These are phyloP conservation scores for Ceratocystis colombiana DNA, from an alignment of 2,329 filamentous ascomycete genomes.

Conservation along the genomic window DNA sequence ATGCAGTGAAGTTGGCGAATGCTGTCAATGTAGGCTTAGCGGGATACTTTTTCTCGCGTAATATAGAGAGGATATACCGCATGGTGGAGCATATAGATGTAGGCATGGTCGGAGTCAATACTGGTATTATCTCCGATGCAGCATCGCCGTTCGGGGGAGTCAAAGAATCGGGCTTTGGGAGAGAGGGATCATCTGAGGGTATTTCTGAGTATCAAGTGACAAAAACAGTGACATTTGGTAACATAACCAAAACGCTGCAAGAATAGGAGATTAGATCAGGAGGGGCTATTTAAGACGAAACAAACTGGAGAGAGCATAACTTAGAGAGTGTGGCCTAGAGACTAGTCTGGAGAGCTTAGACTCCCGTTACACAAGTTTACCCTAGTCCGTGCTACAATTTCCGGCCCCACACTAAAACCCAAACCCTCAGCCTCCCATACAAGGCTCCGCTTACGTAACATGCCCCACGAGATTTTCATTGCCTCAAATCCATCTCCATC, in stretches of 20 bases:
- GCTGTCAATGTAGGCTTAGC: constrained; percentile 74
- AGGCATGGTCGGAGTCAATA: constrained; percentile 81
- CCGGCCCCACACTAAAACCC: too few relatives aligned
- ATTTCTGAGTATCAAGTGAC: constrained; percentile 65
- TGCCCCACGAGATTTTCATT: constrained; percentile 23
- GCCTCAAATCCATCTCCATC: not conserved
- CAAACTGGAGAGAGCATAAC: not conserved
- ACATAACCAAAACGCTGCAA: constrained; percentile 48
- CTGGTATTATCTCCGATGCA: constrained; percentile 53
- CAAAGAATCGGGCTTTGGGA: constrained; percentile 71
- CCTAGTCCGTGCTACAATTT: not conserved
- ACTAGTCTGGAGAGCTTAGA: not conserved
- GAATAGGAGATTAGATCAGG: constrained; percentile 21
- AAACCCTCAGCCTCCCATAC: constrained; percentile 14
- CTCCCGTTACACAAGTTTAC: not conserved
- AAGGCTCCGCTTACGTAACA: constrained; percentile 24
- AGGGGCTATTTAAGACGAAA: not conserved
- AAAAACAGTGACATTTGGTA: constrained; percentile 52
- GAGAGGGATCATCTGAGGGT: constrained; percentile 68
- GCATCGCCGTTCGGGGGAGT: constrained; percentile 64
- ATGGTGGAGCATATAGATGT: constrained; percentile 65
- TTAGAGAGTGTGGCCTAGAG: not conserved
- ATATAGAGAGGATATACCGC: constrained; percentile 49
- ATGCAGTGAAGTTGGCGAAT: constrained; percentile 80
- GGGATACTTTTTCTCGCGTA: constrained; percentile 78